These are phyloP conservation scores for Paracorniculantispora psalliotae DNA, from an alignment of 2,329 filamentous ascomycete species.

Conservation along the genomic window DNA sequence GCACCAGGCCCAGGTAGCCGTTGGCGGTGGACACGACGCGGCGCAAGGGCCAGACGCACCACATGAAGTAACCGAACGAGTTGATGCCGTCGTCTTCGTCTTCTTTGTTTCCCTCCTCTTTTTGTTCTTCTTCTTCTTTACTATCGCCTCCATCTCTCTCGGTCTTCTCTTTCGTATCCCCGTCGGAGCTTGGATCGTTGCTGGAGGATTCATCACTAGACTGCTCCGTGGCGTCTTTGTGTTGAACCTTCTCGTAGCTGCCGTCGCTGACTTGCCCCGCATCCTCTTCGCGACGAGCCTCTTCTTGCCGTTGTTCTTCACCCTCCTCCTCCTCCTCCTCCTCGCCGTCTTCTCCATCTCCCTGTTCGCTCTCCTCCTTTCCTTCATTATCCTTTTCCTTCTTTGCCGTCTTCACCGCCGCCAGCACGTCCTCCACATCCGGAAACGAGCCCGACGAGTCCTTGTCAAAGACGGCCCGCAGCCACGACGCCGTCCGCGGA, in stretches of 20 bases:
- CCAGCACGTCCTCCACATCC: constrained; percentile 1
- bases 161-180: too few relatives aligned
- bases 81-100: background rate
- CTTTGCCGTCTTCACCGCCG: background rate
- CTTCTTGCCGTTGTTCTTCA: background rate
- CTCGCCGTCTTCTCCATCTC: background rate
- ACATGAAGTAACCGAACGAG: constrained; percentile 9
- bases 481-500: background rate
- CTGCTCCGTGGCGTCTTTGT: background rate
- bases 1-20: constrained; percentile 13
- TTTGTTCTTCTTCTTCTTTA: background rate
- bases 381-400: background rate
- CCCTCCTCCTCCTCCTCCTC: background rate
- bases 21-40: constrained; percentile 6
- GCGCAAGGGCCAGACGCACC: constrained; percentile 10
- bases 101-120: background rate
- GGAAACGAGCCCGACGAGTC: constrained; percentile 5
- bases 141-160: background rate
- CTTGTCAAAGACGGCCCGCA: background rate
- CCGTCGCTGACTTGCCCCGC: background rate
- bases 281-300: background rate
- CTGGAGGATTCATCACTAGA: background rate
- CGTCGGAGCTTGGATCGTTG: background rate
- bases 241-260: background rate
- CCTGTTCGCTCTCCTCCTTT: too few relatives aligned